Conservation (phyloP, 805 yeast genomes). For the Kodamaea restingae region DNA sequence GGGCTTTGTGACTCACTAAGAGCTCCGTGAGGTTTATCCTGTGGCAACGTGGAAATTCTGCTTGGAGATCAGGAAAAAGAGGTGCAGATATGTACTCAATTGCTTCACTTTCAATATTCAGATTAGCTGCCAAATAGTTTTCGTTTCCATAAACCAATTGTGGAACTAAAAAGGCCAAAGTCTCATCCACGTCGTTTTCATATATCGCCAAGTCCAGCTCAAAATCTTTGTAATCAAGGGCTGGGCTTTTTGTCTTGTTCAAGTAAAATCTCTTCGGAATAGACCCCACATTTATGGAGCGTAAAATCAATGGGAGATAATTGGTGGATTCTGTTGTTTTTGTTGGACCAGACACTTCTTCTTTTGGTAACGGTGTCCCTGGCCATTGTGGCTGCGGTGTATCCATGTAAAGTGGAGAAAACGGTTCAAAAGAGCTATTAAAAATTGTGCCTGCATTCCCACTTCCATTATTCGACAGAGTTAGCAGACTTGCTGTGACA, state of each 20-base stretch:
- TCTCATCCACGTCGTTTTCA: conserved; percentile 33
- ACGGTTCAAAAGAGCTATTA: not conserved
- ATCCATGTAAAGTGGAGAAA: not conserved
- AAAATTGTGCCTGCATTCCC: not conserved
- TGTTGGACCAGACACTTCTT: not conserved
- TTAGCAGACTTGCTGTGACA: not conserved
- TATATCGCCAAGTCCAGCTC: conserved; percentile 13
- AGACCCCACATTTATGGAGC: conserved; percentile 59
- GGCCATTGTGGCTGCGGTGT: conserved; percentile 3
- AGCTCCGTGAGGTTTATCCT: conserved; percentile 33
- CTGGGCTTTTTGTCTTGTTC: conserved; percentile 28
- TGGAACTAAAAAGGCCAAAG: conserved; percentile 39
- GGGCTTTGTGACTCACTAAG: conserved; percentile 22
- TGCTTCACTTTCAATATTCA: not conserved
- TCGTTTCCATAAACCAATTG: conserved; percentile 33
- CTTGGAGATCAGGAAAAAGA: conserved; percentile 6
- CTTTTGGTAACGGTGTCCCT: conserved; percentile 1
- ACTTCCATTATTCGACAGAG: not conserved
- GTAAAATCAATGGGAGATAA: conserved; percentile 62
- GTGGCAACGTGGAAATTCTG: conserved; percentile 30
- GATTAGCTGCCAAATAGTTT: not conserved
- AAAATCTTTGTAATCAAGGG: conserved; percentile 28
- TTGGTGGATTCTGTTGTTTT: conserved; percentile 42
- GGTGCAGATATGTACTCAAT: not conserved
- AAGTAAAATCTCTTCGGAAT: conserved; percentile 53